These are phyloP conservation scores for Phyllachora maydis DNA, from an alignment of 2,329 filamentous ascomycete species.

Conservation along the genomic window DNA sequence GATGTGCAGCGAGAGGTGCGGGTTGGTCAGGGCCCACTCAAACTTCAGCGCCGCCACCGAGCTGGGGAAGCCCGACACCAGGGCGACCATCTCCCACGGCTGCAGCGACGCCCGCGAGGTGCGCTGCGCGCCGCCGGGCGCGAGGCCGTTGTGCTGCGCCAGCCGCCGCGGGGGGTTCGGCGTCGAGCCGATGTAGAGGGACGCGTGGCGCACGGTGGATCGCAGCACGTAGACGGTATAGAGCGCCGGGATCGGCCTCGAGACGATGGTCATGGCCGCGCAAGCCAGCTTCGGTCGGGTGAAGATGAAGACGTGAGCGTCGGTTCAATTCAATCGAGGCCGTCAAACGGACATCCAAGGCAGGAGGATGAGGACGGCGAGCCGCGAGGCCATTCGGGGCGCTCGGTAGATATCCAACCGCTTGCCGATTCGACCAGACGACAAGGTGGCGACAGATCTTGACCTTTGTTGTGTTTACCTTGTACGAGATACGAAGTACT, in stretches of 20 bases:
- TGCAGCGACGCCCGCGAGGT: conserved; percentile 48
- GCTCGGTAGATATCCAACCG: too few species aligned
- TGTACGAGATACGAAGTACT: too few species aligned
- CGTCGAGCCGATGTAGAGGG: conserved; percentile 79
- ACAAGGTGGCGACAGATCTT: too few species aligned
- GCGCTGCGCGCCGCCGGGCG: conserved; percentile 59
- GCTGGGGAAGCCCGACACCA: conserved; percentile 79
- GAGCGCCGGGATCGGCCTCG: conserved; percentile 57
- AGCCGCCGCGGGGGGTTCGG: conserved; percentile 71
- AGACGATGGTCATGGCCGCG: conserved; percentile 16
- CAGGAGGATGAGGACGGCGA: too few species aligned
- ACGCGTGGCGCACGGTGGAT: conserved; percentile 51
- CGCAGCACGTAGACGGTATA: conserved; percentile 89
- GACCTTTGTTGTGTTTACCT: too few species aligned
- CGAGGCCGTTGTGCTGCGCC: conserved; percentile 76
- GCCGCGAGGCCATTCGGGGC: too few species aligned
- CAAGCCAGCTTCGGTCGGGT: neutral
- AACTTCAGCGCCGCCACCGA: conserved; percentile 81
- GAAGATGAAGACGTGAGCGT: neutral
- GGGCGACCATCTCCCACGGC: conserved; percentile 79
- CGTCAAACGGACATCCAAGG: conserved; percentile 1
- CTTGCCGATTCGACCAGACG: too few species aligned
- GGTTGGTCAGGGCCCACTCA: conserved; percentile 90
- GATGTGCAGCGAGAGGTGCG: conserved; percentile 64
- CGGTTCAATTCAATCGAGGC: neutral